Conservation (phyloP, 2,329 filamentous ascomycete genomes). For the Penicillium sp. region DNA sequence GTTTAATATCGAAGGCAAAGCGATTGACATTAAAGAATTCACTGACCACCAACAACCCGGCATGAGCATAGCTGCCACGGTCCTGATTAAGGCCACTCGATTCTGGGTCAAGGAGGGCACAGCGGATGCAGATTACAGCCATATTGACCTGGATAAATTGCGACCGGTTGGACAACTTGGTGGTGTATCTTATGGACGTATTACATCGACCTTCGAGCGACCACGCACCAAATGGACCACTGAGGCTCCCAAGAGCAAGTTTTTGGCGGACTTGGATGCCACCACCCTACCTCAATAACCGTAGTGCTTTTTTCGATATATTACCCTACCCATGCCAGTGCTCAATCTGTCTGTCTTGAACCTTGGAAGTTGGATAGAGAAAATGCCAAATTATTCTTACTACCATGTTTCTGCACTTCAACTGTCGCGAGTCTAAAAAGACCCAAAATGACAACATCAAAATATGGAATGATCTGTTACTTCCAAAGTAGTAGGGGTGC, state of each 20-base stretch:
- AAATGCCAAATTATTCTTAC: too few species aligned
- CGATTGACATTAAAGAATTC: constrained; percentile 75
- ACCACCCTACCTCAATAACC: too few species aligned
- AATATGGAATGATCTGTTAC: too few species aligned
- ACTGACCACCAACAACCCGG: constrained; percentile 70
- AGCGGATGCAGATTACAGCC: constrained; percentile 71
- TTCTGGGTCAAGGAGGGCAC: constrained; percentile 90
- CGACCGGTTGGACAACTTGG: constrained; percentile 77
- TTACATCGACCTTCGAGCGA: constrained; percentile 70
- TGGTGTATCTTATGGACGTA: constrained; percentile 78
- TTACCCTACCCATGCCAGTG: too few species aligned
- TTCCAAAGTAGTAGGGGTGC: too few species aligned
- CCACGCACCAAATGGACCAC: constrained; percentile 48
- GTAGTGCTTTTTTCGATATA: too few species aligned
- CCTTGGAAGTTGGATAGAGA: too few species aligned
- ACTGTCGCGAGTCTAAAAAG: too few species aligned
- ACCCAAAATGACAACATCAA: too few species aligned
- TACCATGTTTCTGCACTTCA: too few species aligned
- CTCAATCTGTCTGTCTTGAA: too few species aligned
- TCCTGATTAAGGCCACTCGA: constrained; percentile 75
- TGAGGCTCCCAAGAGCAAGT: constrained; percentile 24
- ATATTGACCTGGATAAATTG: constrained; percentile 76
- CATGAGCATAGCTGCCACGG: constrained; percentile 72
- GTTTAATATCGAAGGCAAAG: constrained; percentile 77
- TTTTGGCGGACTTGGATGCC: constrained; percentile 20